Evolutionary conservation across 441 rosid genomes (phyloP).

Genomic region (Syzygium malaccense): DNA sequence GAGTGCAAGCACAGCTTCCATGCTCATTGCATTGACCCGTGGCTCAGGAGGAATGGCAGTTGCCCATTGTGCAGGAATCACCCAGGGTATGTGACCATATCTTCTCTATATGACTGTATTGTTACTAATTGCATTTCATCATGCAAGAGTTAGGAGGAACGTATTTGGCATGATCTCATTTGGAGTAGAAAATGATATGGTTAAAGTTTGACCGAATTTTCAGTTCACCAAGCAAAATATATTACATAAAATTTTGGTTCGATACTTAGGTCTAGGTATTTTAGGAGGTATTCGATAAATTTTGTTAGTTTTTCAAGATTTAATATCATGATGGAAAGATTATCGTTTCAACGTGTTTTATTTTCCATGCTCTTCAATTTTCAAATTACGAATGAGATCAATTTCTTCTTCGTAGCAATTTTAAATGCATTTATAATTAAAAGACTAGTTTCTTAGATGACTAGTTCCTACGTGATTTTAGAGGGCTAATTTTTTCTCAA

Average conservation of each 20-base stretch:
- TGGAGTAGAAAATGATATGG: too few relatives aligned
- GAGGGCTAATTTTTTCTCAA: not conserved
- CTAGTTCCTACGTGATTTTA: not conserved
- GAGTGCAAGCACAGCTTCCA: not conserved
- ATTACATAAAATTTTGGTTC: not conserved
- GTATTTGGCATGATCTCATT: too few relatives aligned
- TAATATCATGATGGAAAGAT: not conserved
- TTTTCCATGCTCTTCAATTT: too few relatives aligned
- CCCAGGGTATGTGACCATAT: not conserved
- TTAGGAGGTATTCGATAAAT: not conserved
- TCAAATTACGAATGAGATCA: too few relatives aligned
- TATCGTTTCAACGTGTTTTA: not conserved
- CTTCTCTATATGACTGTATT: not conserved
- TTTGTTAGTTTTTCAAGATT: not conserved
- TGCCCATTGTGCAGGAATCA: not conserved
- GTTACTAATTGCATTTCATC: not conserved
- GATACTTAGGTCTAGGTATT: not conserved
- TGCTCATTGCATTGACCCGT: not conserved
- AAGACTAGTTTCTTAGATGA: too few relatives aligned
- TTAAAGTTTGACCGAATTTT: too few relatives aligned
- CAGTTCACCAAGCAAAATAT: too few relatives aligned
- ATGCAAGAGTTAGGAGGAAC: not conserved
- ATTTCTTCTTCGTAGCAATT: too few relatives aligned
- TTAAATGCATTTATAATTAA: too few relatives aligned
- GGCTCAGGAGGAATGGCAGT: not conserved